These are phyloP conservation scores for Colletotrichum sp. DNA, from an alignment of 2,329 filamentous ascomycete genomes.

Conservation along the genomic window DNA sequence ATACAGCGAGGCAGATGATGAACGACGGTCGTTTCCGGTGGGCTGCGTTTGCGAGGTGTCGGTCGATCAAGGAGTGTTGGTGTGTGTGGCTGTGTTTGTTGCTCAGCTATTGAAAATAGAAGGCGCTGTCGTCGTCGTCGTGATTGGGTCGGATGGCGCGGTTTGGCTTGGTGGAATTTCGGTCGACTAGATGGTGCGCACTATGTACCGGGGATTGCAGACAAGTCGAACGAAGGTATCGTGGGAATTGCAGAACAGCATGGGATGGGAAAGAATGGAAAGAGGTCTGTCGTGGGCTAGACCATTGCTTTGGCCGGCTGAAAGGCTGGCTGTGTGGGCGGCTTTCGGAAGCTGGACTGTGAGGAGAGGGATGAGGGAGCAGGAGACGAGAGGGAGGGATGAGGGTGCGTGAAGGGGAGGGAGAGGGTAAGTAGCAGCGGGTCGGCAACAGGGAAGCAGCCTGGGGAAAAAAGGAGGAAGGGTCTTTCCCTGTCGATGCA, in stretches of 20 bases:
- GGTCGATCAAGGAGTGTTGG: neutral
- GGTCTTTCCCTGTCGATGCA: slow-evolving; percentile 3
- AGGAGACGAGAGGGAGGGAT: slow-evolving; percentile 11
- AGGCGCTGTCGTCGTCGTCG: neutral
- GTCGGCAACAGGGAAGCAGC: slow-evolving; percentile 12
- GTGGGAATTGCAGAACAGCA: neutral
- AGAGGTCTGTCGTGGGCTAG: slow-evolving; percentile 1
- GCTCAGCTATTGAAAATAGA: neutral
- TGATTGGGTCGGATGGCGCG: slow-evolving; percentile 1
- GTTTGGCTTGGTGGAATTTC: neutral
- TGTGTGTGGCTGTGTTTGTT: neutral
- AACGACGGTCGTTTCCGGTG: neutral
- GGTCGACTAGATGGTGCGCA: neutral
- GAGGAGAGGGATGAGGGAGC: slow-evolving; percentile 15
- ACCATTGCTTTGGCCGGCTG: slow-evolving; percentile 13
- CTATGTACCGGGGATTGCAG: neutral
- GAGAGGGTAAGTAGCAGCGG: slow-evolving; percentile 2
- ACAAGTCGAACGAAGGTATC: slow-evolving; percentile 7
- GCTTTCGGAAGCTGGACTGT: neutral
- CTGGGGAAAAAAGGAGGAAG: slow-evolving; percentile 18
- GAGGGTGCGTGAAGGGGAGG: slow-evolving; percentile 15
- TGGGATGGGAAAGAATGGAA: neutral
- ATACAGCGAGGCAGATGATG: neutral
- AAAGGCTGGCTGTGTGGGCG: neutral
- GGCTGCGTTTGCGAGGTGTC: neutral